phyloP scores from a whole-genome alignment of 1,284 basidiomycete species.

The Psilocybe mexicana region DNA sequence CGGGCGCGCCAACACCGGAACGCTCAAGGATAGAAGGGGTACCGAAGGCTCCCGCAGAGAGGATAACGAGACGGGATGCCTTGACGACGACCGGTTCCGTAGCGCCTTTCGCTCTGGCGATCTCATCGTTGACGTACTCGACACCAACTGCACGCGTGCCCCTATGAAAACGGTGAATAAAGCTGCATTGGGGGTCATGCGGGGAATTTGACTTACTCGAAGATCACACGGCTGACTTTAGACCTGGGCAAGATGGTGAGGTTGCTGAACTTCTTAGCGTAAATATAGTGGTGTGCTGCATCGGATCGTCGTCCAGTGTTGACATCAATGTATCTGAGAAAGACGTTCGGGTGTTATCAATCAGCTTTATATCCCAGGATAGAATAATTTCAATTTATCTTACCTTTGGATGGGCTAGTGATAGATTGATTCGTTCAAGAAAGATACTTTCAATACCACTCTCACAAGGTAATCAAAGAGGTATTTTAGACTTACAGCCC shows the following conservation, averaged over 20 bases:
- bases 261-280: constrained; percentile 48
- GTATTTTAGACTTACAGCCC: neutral
- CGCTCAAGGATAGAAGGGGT: constrained; percentile 56
- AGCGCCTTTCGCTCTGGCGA: constrained; percentile 20
- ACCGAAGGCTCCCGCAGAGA: constrained; percentile 55
- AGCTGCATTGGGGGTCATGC: neutral
- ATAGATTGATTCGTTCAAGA: neutral
- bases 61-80: constrained; percentile 45
- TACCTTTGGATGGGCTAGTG: constrained; percentile 1
- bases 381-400: neutral
- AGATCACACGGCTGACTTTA: constrained; percentile 45
- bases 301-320: constrained; percentile 56
- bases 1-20: constrained; percentile 48
- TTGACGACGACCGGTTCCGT: constrained; percentile 23
- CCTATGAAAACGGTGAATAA: constrained; percentile 29
- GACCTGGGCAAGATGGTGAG: constrained; percentile 38
- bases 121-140: constrained; percentile 47
- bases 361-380: neutral
- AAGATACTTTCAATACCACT: neutral
- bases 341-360: neutral
- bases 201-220: constrained; percentile 38
- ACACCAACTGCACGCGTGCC: constrained; percentile 52
- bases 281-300: constrained; percentile 54
- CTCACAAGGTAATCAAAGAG: neutral
- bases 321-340: constrained; percentile 35